phyloP scores from a whole-genome alignment of 495 filamentous ascomycete species.

The Podospora didyma region DNA sequence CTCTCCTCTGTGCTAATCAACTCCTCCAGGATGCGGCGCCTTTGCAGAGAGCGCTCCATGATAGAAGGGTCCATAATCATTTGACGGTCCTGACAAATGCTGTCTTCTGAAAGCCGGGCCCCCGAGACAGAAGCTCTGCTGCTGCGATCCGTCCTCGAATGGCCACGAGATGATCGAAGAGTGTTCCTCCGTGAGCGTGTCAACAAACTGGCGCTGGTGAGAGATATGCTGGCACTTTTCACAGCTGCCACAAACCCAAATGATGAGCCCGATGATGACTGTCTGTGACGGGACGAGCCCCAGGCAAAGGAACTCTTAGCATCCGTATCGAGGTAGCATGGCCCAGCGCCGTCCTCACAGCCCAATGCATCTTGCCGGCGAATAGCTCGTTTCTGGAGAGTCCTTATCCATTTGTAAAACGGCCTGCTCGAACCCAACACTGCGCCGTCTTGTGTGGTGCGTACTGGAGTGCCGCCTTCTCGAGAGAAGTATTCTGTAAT shows the following conservation, averaged over 20 bases:
- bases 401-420: slow-evolving; percentile 57
- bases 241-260: slow-evolving; percentile 69
- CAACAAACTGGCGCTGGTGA: slow-evolving; percentile 63
- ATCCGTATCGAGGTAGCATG: slow-evolving; percentile 35
- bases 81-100: slow-evolving; percentile 49
- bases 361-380: slow-evolving; percentile 33
- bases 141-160: slow-evolving; percentile 57
- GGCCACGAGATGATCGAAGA: slow-evolving; percentile 48
- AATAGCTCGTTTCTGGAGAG: slow-evolving; percentile 45
- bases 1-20: slow-evolving; percentile 80
- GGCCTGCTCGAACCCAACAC: slow-evolving; percentile 28
- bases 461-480: slow-evolving; percentile 6
- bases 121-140: slow-evolving; percentile 59
- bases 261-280: slow-evolving; percentile 66
- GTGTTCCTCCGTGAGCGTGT: slow-evolving; percentile 54
- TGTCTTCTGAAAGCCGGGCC: slow-evolving; percentile 63
- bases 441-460: slow-evolving; percentile 12
- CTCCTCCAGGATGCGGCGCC: slow-evolving; percentile 77
- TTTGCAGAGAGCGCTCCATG: slow-evolving; percentile 63
- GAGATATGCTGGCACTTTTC: slow-evolving; percentile 71
- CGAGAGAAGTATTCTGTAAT: slow-evolving; percentile 23
- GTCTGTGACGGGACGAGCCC: slow-evolving; percentile 41
- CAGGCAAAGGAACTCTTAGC: slow-evolving; percentile 16
- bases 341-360: slow-evolving; percentile 29
- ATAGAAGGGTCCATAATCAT: slow-evolving; percentile 65